Evolutionary conservation across 305 asterid species (phyloP).

Genomic region (Petunia hybrid): DNA sequence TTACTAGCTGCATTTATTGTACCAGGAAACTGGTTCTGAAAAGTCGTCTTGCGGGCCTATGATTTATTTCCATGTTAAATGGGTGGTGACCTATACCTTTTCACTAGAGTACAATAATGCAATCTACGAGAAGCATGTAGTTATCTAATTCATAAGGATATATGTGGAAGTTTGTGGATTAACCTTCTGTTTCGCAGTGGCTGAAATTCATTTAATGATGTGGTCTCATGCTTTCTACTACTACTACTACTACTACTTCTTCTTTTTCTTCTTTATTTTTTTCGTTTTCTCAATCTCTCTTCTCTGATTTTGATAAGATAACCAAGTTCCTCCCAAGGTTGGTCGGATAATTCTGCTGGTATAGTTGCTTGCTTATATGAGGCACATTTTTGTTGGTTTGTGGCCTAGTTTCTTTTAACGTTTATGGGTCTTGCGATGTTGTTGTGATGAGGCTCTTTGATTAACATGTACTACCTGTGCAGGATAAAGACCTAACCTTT

Average conservation of each 20-base stretch:
- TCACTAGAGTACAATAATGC: background rate
- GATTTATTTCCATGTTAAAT: background rate
- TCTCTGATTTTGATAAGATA: background rate
- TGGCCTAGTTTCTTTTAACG: background rate
- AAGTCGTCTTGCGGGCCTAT: background rate
- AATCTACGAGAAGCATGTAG: background rate
- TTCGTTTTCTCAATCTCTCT: background rate
- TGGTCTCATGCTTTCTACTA: too few relatives aligned
- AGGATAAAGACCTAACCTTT: background rate
- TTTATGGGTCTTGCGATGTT: background rate
- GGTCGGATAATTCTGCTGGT: background rate
- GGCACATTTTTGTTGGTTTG: background rate
- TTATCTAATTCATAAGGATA: background rate
- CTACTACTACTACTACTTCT: background rate
- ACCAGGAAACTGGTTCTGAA: background rate
- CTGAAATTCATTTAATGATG: too few relatives aligned
- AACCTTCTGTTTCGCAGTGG: too few relatives aligned
- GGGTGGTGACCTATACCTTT: background rate
- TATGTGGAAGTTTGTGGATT: too few relatives aligned
- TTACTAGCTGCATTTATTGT: background rate
- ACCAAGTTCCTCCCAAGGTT: background rate
- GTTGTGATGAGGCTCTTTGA: background rate
- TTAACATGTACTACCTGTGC: background rate
- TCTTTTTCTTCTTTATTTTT: background rate
- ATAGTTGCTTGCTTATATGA: background rate